Percentiles rank a stretch among this genome's conserved stretches.
These are phyloP conservation scores for Tubosaeta brunneosetosa DNA, from an alignment of 768 basidiomycete genomes.

Conservation along the genomic window DNA sequence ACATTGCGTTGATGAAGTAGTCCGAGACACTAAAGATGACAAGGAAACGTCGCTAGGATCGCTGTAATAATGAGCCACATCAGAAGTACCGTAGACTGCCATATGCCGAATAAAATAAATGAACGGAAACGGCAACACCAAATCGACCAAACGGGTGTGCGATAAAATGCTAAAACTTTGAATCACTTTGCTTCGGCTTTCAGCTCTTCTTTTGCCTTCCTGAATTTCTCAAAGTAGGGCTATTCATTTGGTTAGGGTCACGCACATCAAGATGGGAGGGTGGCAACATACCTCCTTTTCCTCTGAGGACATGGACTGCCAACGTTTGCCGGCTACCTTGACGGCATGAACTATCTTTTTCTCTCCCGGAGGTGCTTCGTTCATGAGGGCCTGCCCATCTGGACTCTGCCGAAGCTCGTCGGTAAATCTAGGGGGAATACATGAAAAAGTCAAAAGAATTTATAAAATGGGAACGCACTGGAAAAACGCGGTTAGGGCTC, in stretches of 20 bases:
- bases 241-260: slow-evolving; percentile 3
- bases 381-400: slow-evolving; percentile 15
- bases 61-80: slow-evolving; percentile 11
- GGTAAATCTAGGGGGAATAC: slow-evolving; percentile 14
- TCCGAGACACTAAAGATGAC: slow-evolving; percentile 1
- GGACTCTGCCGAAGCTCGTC: slow-evolving; percentile 13
- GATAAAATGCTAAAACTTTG: slow-evolving; percentile 8
- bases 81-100: slow-evolving; percentile 4
- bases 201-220: slow-evolving; percentile 13
- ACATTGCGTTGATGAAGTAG: slow-evolving; percentile 1
- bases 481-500: slow-evolving; percentile 18
- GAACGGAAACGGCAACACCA: neutral
- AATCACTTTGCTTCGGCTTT: neutral
- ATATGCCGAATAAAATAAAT: neutral
- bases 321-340: slow-evolving; percentile 21
- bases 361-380: slow-evolving; percentile 2
- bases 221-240: slow-evolving; percentile 20
- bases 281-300: slow-evolving; percentile 28
- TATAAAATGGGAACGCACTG: slow-evolving; percentile 14
- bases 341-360: neutral
- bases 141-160: neutral
- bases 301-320: slow-evolving; percentile 29
- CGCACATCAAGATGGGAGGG: neutral
- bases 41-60: neutral
- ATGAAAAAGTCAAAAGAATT: neutral